Conservation (phyloP, 2,329 filamentous ascomycete species). For the Aspergillus carbonarius region DNA sequence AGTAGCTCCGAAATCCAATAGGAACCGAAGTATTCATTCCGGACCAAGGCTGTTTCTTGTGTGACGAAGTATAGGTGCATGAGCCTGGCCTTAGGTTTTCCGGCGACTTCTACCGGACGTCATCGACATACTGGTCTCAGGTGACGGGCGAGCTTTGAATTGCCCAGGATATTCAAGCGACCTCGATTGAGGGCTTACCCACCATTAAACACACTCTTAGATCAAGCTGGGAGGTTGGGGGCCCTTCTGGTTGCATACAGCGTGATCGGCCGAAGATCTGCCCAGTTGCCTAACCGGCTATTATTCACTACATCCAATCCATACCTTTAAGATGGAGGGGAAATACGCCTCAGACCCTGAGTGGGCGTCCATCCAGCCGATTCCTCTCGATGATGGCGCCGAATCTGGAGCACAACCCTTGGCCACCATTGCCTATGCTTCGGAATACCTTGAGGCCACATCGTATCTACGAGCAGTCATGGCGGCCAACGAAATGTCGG, state of each 20-base stretch:
- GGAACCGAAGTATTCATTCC: not conserved
- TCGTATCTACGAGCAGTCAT: conserved; percentile 92
- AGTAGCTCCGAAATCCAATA: not conserved
- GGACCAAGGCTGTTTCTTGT: not conserved
- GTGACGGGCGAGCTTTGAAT: not conserved
- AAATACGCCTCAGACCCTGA: conserved; percentile 65
- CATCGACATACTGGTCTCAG: not conserved
- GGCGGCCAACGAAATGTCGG: conserved; percentile 79
- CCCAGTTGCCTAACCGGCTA: not conserved
- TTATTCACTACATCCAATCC: not conserved
- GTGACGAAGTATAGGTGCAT: not conserved
- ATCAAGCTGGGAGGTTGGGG: not conserved
- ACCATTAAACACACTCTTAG: not conserved
- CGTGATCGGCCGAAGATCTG: not conserved
- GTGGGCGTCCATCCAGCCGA: conserved; percentile 82
- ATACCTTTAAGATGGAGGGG: conserved; percentile 26
- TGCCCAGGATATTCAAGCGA: not conserved
- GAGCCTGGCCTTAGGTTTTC: not conserved
- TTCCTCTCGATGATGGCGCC: conserved; percentile 78
- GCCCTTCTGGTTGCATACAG: not conserved
- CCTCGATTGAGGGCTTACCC: too few species aligned
- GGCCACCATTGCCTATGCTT: conserved; percentile 87
- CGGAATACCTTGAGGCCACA: conserved; percentile 88
- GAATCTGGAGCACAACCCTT: conserved; percentile 59
- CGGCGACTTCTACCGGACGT: not conserved